Evolutionary conservation across 1,284 basidiomycete species (phyloP), one percentile per base, ranked within the genome.

Genomic region (Cronartium quercuum): DNA sequence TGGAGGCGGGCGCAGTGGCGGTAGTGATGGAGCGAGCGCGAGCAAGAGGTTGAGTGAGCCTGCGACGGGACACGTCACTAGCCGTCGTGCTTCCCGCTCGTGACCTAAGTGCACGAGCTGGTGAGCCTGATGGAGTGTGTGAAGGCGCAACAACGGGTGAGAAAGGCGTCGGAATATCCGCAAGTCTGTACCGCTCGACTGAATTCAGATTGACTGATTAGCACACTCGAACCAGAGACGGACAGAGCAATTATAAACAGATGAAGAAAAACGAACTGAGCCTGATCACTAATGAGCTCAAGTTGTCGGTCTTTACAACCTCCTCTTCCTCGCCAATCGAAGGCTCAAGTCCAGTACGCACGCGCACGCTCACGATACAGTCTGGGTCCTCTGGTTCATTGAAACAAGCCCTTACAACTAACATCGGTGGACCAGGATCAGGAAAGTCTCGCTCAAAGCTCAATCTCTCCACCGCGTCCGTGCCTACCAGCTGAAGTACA

Each of bases 341-440:
- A 12, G 61, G 34, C 41, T 68, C 60, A 37, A 44, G 42, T 40
- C 62, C 66, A 0, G 65, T 57, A 29, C 63, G 60, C 18, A 51
- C 21, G 13, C 64, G 21, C 2, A 75, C 41, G 34, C 66, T 51
- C 13, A 75, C 58, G 24, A 51, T 29, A 62, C 71, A 75, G 37
- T 75, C 64, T 15, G 71, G 71, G 41, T 75, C 71, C 41, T 75
- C 71, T 0, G 65, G 71, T 18, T 75, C 71, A 21, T 75, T 75
- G 40, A 75, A 75, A 44, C 66, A 55, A 21, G 71, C 71, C 10
- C 71, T 64, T 58, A 75, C 67, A n/a, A 75, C 63, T 47, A 75
- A 57, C 41, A 67, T 29, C 35, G 71, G 71, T 9, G 71, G 71
- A 15, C 35, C 40, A n/a, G 64, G 24, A 24, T 61, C 64, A 12